Percentiles rank a stretch among this genome's conserved stretches.
Conservation (phyloP, 2,329 filamentous ascomycete species). For the Paracoccidioides brasiliensis region DNA sequence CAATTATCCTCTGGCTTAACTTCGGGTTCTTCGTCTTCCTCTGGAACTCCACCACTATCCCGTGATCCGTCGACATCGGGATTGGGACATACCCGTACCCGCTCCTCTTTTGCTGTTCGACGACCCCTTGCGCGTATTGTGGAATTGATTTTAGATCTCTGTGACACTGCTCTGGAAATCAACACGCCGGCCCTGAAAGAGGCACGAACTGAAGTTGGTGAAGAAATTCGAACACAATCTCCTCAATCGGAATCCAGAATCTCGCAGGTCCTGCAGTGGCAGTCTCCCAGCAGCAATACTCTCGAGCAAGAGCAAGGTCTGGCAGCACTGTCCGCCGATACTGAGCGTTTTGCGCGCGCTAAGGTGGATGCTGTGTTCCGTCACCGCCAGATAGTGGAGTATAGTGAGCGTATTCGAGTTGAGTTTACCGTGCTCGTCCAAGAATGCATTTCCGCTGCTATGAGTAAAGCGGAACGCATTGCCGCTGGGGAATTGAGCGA, state of each 20-base stretch:
- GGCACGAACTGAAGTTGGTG: conserved; percentile 46
- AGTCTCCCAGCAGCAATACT: conserved; percentile 81
- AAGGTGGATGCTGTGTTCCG: conserved; percentile 91
- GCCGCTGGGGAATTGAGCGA: conserved; percentile 75
- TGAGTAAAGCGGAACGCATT: conserved; percentile 78
- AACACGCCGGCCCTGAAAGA: conserved; percentile 91
- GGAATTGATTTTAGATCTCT: conserved; percentile 85
- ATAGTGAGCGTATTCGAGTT: conserved; percentile 85
- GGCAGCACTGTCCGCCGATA: conserved; percentile 77
- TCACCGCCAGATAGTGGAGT: conserved; percentile 86
- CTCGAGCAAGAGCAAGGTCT: conserved; percentile 88
- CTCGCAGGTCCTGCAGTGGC: conserved; percentile 90
- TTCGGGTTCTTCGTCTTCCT: conserved; percentile 57
- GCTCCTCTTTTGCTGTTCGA: conserved; percentile 73
- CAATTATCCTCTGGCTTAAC: conserved; percentile 56
- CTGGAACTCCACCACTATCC: conserved; percentile 51
- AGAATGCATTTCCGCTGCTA: conserved; percentile 85
- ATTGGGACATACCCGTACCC: conserved; percentile 64
- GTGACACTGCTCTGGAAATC: conserved; percentile 90
- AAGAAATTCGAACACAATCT: conserved; percentile 82
- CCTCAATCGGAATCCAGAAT: conserved; percentile 93
- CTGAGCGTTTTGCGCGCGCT: conserved; percentile 65
- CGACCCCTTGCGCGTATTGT: conserved; percentile 86
- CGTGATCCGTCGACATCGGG: conserved; percentile 53
- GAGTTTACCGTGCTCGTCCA: conserved; percentile 89